These are phyloP conservation scores for Vitis hybrid DNA, from an alignment of 177 flowering plant genomes.

Conservation along the genomic window DNA sequence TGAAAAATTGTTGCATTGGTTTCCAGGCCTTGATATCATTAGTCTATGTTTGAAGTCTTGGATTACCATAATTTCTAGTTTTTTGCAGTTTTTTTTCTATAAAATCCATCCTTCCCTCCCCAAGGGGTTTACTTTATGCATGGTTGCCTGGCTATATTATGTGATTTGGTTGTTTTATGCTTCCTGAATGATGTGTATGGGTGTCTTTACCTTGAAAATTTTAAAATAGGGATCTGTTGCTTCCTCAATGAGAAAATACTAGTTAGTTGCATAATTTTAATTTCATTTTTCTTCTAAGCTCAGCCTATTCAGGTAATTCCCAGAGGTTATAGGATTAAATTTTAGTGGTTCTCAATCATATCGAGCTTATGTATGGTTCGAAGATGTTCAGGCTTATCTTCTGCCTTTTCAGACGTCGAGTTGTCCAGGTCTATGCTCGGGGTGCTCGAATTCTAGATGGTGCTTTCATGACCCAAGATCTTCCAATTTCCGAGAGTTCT, in stretches of 20 bases:
- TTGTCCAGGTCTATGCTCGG: slow-evolving; percentile 82
- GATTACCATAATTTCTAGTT: too few relatives aligned
- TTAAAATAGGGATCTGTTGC: too few relatives aligned
- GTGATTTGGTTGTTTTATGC: background rate
- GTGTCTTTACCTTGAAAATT: too few relatives aligned
- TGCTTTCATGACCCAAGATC: slow-evolving; percentile 91
- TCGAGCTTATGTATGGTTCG: background rate
- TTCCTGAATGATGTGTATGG: background rate
- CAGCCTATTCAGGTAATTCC: background rate
- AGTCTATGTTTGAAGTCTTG: too few relatives aligned
- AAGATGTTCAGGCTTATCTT: background rate
- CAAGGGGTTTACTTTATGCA: too few relatives aligned
- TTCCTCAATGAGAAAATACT: too few relatives aligned
- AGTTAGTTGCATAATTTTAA: background rate
- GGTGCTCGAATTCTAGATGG: slow-evolving; percentile 98
- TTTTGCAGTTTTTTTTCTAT: too few relatives aligned
- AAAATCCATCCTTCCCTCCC: too few relatives aligned
- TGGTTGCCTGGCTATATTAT: too few relatives aligned
- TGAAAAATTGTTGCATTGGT: too few relatives aligned
- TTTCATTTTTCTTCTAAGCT: background rate
- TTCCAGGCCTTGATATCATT: too few relatives aligned
- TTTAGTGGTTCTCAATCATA: background rate
- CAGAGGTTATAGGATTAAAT: background rate
- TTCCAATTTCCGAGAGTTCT: slow-evolving; percentile 56
- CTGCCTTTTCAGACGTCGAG: slow-evolving; percentile 66